These are phyloP conservation scores for Teratosphaeriaceae sp. DNA, from an alignment of 2,329 filamentous ascomycete species.

Conservation along the genomic window DNA sequence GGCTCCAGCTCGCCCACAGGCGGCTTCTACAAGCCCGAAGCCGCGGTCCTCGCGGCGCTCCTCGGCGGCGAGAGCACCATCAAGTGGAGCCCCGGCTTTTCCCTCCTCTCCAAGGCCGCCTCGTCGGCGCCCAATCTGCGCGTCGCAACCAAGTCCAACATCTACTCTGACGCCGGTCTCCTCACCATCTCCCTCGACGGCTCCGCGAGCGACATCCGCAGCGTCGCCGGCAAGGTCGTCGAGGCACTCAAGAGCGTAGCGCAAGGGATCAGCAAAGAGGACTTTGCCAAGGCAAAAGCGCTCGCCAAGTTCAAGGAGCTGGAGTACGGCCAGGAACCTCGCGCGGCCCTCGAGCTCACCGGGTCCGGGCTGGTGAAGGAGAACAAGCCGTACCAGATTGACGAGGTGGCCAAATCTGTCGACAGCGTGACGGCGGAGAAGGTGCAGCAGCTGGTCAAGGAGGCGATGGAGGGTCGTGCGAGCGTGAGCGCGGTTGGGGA, in stretches of 20 bases:
- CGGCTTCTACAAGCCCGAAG: conserved; percentile 78
- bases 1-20: conserved; percentile 70
- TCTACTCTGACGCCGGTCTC: conserved; percentile 92
- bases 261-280: conserved; percentile 65
- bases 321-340: conserved; percentile 70
- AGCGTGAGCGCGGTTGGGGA: conserved; percentile 87
- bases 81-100: conserved; percentile 95
- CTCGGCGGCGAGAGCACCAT: conserved; percentile 86
- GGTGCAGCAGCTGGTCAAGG: conserved; percentile 86
- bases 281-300: conserved; percentile 84
- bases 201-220: conserved; percentile 62
- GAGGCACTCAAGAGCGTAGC: conserved; percentile 77
- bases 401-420: conserved; percentile 69
- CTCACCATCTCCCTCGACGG: conserved; percentile 77
- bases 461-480: conserved; percentile 80
- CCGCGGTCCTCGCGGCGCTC: conserved; percentile 77
- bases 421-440: conserved; percentile 76
- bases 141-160: conserved; percentile 67
- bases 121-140: conserved; percentile 59
- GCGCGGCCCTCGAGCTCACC: conserved; percentile 71
- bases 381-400: conserved; percentile 76
- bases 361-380: conserved; percentile 77
- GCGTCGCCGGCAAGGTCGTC: conserved; percentile 68
- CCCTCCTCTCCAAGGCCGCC: conserved; percentile 74
- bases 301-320: conserved; percentile 90